Evolutionary conservation across 176 grass and related monocot genomes (phyloP).

Genomic region (Typha latifolia): DNA sequence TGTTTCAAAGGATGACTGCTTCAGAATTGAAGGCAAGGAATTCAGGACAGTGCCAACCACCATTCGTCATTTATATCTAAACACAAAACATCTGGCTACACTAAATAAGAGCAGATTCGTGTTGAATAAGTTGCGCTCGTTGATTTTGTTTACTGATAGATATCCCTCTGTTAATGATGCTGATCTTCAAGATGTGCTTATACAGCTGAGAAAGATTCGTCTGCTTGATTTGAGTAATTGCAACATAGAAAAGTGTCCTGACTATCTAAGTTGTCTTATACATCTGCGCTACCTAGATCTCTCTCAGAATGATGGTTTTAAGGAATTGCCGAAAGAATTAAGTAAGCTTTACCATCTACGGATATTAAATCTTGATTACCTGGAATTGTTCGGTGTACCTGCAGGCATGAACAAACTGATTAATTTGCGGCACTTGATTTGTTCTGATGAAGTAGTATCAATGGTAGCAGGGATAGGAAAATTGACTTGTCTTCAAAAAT

Average conservation of each 20-base stretch:
- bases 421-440: not conserved
- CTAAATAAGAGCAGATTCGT: not conserved
- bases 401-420: not conserved
- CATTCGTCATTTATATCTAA: not conserved
- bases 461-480: not conserved
- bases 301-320: not conserved
- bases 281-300: not conserved
- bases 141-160: not conserved
- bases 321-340: not conserved
- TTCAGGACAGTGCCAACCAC: not conserved
- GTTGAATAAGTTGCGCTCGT: not conserved
- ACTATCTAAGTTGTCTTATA: not conserved
- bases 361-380: not conserved
- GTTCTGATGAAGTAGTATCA: not conserved
- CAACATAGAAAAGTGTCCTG: too few relatives aligned
- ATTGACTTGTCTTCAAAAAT: not conserved
- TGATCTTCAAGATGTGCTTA: too few relatives aligned
- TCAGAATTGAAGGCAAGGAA: constrained; percentile 3
- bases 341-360: not conserved
- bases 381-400: not conserved
- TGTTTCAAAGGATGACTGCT: constrained; percentile 20
- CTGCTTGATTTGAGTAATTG: too few relatives aligned
- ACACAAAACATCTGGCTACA: not conserved
- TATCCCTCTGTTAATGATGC: too few relatives aligned
- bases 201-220: too few relatives aligned